A percentile compares a stretch with the other conserved stretches of the same genome.
Conservation (phyloP, 2,329 filamentous ascomycete genomes). For the Clarireedia homoeocarpa region DNA sequence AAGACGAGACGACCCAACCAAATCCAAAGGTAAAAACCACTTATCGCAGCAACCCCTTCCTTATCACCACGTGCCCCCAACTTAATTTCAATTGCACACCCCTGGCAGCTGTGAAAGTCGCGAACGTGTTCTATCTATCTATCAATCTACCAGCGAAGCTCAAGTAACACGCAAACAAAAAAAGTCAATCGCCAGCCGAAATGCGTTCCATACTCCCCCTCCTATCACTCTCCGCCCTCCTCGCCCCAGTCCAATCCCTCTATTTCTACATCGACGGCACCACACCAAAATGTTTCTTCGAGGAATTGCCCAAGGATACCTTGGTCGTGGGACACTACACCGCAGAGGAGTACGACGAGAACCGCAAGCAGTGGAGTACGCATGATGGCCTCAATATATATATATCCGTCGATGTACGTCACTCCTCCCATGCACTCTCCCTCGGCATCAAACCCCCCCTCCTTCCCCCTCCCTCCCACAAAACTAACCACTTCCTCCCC, state of each 20-base stretch:
- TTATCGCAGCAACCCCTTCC: not conserved
- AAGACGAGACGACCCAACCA: not conserved
- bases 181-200: constrained; percentile 7
- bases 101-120: constrained; percentile 3
- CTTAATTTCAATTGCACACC: not conserved
- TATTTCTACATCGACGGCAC: constrained; percentile 93
- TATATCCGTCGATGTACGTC: constrained; percentile 76
- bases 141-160: not conserved
- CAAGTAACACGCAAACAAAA: not conserved
- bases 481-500: constrained; percentile 5
- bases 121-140: constrained; percentile 10
- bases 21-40: not conserved
- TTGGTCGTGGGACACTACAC: constrained; percentile 89
- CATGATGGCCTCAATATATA: constrained; percentile 74
- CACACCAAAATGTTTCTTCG: constrained; percentile 90
- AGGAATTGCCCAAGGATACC: constrained; percentile 96
- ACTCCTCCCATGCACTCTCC: not conserved
- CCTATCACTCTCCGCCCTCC: constrained; percentile 52
- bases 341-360: constrained; percentile 75
- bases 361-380: constrained; percentile 58
- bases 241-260: constrained; percentile 66
- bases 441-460: not conserved
- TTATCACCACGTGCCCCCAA: constrained; percentile 6
- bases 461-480: not conserved
- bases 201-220: constrained; percentile 59